Percentiles rank a stretch among this genome's conserved stretches.
Conservation (phyloP, 2,329 filamentous ascomycete species). For the Leptosphaerulina australis region DNA sequence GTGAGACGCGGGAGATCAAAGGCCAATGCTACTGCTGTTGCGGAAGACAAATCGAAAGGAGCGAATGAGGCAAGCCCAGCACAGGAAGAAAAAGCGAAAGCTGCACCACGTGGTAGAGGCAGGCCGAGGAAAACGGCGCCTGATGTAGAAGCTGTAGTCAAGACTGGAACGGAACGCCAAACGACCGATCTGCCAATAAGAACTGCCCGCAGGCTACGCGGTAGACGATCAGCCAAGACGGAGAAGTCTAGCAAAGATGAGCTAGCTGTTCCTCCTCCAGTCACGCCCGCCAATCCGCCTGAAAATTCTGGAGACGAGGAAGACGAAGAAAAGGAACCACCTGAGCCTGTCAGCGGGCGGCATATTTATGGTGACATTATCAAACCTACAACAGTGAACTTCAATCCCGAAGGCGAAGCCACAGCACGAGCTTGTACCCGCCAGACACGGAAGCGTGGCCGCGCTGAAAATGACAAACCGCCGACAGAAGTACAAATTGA, state of each 20-base stretch:
- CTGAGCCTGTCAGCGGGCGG: constrained; percentile 8
- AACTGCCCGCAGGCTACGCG: not conserved
- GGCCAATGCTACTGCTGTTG: not conserved
- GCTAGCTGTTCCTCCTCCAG: not conserved
- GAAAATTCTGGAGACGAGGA: not conserved
- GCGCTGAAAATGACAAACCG: not conserved
- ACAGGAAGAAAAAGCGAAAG: not conserved
- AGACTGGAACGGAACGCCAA: constrained; percentile 4
- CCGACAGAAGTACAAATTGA: constrained; percentile 8
- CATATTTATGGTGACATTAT: constrained; percentile 17
- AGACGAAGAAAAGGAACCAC: constrained; percentile 8
- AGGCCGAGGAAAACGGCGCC: not conserved
- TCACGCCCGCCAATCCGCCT: constrained; percentile 8
- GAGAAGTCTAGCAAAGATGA: not conserved
- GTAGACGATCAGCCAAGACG: not conserved
- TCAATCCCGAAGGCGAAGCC: not conserved
- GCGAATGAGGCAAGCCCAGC: not conserved
- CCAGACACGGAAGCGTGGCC: constrained; percentile 1
- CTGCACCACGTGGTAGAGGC: not conserved
- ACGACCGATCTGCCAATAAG: constrained; percentile 11
- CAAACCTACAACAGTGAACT: constrained; percentile 1
- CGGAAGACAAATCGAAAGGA: not conserved
- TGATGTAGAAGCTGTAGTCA: not conserved
- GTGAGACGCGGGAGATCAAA: not conserved
- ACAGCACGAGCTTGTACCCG: not conserved